phyloP scores from a whole-genome alignment of 805 yeast species.

The Starmerella stigmatis region DNA sequence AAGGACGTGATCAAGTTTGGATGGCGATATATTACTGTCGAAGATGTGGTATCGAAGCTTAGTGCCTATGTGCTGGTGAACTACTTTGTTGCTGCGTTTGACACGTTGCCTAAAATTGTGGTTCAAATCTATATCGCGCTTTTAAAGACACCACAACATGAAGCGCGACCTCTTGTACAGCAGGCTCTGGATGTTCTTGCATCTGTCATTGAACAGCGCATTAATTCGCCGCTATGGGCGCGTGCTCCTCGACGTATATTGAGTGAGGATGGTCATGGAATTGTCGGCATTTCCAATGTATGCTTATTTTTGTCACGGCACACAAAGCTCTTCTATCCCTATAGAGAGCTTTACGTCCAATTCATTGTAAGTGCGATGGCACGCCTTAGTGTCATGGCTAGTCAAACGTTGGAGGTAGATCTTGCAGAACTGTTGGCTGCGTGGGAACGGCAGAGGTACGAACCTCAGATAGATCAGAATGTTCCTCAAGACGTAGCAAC shows the following conservation, averaged over 20 bases:
- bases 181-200: slow-evolving; percentile 84
- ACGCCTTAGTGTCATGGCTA: slow-evolving; percentile 68
- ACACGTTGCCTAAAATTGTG: slow-evolving; percentile 78
- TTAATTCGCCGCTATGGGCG: slow-evolving; percentile 61
- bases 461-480: background rate
- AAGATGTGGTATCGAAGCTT: slow-evolving; percentile 80
- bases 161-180: slow-evolving; percentile 69
- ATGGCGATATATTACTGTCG: slow-evolving; percentile 86
- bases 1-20: slow-evolving; percentile 86
- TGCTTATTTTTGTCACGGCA: slow-evolving; percentile 84
- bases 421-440: slow-evolving; percentile 71
- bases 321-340: slow-evolving; percentile 70
- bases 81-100: slow-evolving; percentile 74
- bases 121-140: slow-evolving; percentile 88
- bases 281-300: slow-evolving; percentile 73
- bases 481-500: slow-evolving; percentile 13
- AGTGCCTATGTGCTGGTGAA: slow-evolving; percentile 86
- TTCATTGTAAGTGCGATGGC: slow-evolving; percentile 89
- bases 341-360: slow-evolving; percentile 80
- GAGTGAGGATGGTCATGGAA: slow-evolving; percentile 80
- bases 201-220: slow-evolving; percentile 66
- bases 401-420: slow-evolving; percentile 78
- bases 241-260: slow-evolving; percentile 90
- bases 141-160: slow-evolving; percentile 72
- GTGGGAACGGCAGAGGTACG: slow-evolving; percentile 50